phyloP scores from a whole-genome alignment of 352 stramenopile genomes.

The Thalassiosira exigua region DNA sequence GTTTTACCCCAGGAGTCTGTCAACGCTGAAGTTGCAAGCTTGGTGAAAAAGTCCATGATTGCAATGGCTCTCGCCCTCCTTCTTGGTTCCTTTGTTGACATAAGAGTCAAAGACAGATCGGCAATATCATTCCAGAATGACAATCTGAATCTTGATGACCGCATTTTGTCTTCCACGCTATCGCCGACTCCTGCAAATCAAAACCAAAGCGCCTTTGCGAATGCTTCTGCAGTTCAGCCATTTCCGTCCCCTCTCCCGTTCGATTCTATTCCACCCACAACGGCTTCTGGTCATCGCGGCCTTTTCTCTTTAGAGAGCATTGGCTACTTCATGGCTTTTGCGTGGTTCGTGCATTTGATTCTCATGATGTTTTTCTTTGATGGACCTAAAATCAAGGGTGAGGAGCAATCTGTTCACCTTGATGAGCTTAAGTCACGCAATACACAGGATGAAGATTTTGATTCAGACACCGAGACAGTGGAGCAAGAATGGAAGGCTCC shows the following conservation, averaged over 20 bases:
- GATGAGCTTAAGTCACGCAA: constrained; percentile 15
- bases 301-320: constrained; percentile 50
- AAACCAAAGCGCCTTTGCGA: not conserved
- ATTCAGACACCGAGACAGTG: constrained; percentile 36
- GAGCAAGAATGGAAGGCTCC: not conserved
- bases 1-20: constrained; percentile 51
- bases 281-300: constrained; percentile 32
- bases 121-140: too few relatives aligned
- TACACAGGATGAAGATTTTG: constrained; percentile 55
- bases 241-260: constrained; percentile 30
- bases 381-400: constrained; percentile 24
- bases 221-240: constrained; percentile 9
- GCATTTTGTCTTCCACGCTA: not conserved
- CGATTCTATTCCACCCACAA: constrained; percentile 23
- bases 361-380: constrained; percentile 60
- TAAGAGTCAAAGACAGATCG: constrained; percentile 29
- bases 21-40: constrained; percentile 58
- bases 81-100: constrained; percentile 58
- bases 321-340: constrained; percentile 62
- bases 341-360: constrained; percentile 68
- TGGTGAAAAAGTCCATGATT: constrained; percentile 58
- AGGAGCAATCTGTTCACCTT: too few relatives aligned
- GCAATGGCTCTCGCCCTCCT: constrained; percentile 58
- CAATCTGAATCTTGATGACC: not conserved
- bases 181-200: constrained; percentile 6